Conservation (phyloP, 2,329 filamentous ascomycete species). For the Teratosphaeria viscida region DNA sequence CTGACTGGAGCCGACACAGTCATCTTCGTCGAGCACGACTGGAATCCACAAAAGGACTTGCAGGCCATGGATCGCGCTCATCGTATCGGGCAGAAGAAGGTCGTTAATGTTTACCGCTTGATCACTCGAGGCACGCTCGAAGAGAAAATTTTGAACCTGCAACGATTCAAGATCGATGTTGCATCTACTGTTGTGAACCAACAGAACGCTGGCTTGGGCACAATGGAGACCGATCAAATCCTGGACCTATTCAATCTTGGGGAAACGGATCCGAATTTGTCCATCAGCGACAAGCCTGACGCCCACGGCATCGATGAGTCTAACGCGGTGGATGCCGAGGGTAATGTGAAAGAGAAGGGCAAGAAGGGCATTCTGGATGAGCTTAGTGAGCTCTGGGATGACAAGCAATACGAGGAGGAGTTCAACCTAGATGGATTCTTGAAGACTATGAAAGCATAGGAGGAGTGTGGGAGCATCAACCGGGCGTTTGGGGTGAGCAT, state of each 20-base stretch:
- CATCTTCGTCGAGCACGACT: conserved; percentile 98
- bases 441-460: conserved; percentile 72
- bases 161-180: conserved; percentile 99
- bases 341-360: conserved; percentile 84
- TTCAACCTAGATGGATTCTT: conserved; percentile 94
- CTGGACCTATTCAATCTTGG: conserved; percentile 90
- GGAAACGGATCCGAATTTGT: conserved; percentile 46
- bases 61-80: conserved; percentile 99
- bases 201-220: conserved; percentile 86
- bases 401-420: conserved; percentile 94
- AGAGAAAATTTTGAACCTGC: conserved; percentile 92
- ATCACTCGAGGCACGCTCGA: conserved; percentile 93
- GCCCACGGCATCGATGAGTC: conserved; percentile 63
- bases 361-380: conserved; percentile 97
- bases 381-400: conserved; percentile 91
- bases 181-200: conserved; percentile 97
- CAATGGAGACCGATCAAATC: conserved; percentile 98
- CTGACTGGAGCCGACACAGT: conserved; percentile 95
- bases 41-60: conserved; percentile 97
- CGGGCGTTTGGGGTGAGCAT: neutral
- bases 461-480: neutral
- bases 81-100: conserved; percentile 98
- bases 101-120: conserved; percentile 95
- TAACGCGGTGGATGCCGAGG: conserved; percentile 68
- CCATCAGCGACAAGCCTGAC: conserved; percentile 4